Conservation (phyloP, 2,329 filamentous ascomycete genomes). For the Colletotrichum eleusines region DNA sequence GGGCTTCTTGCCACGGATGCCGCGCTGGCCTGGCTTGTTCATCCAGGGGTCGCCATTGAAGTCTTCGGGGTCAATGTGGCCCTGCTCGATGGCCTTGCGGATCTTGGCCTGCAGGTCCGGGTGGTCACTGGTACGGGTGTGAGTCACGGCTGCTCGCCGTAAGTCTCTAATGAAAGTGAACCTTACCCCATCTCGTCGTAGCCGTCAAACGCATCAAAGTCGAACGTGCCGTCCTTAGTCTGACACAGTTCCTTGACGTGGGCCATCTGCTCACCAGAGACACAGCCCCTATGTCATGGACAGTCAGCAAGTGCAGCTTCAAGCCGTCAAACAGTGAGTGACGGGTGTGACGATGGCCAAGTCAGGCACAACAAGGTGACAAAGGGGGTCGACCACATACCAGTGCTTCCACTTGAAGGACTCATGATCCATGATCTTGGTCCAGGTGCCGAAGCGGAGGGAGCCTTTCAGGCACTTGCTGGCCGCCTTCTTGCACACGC, state of each 20-base stretch:
- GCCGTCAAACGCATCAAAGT: slow-evolving; percentile 80
- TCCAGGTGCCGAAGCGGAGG: slow-evolving; percentile 80
- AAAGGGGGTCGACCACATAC: slow-evolving; percentile 61
- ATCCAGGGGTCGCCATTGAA: slow-evolving; percentile 86
- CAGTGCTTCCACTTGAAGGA: slow-evolving; percentile 88
- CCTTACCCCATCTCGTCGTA: slow-evolving; percentile 76
- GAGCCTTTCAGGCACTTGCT: slow-evolving; percentile 84
- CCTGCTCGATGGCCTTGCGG: slow-evolving; percentile 76
- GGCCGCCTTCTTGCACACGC: slow-evolving; percentile 76
- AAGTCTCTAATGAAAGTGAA: neutral
- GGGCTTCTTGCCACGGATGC: slow-evolving; percentile 65
- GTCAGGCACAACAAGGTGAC: neutral
- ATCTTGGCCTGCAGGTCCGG: slow-evolving; percentile 80
- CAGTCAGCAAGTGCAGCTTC: neutral
- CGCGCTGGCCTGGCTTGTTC: slow-evolving; percentile 76
- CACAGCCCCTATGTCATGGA: slow-evolving; percentile 77
- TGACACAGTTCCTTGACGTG: slow-evolving; percentile 72
- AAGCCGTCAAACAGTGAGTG: neutral
- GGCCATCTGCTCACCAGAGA: slow-evolving; percentile 79
- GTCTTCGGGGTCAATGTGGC: slow-evolving; percentile 86
- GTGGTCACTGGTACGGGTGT: slow-evolving; percentile 53
- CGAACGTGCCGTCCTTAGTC: slow-evolving; percentile 60
- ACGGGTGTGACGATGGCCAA: neutral
- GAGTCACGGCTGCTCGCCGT: neutral
- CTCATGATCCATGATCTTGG: slow-evolving; percentile 71